Evolutionary conservation across 176 grass and related monocot species (phyloP).

Genomic region (Bromus sterilis): DNA sequence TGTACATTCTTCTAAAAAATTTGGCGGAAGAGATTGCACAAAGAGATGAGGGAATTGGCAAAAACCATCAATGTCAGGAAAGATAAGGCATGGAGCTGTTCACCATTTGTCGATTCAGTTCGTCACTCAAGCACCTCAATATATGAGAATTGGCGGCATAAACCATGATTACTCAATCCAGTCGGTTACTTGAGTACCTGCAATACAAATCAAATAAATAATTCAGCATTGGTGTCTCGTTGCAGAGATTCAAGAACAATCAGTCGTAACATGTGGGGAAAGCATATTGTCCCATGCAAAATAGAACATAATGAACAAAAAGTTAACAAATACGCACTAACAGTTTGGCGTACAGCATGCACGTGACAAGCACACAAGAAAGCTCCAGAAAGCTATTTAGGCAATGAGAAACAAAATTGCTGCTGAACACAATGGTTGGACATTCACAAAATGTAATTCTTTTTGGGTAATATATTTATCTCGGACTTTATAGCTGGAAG

Average conservation of each 20-base stretch:
- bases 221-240: not conserved
- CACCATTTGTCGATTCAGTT: conserved; percentile 58
- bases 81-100: conserved; percentile 72
- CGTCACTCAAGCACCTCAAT: conserved; percentile 37
- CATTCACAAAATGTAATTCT: not conserved
- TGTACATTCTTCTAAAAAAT: conserved; percentile 16
- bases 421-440: not conserved
- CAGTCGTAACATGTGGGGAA: not conserved
- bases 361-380: not conserved
- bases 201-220: not conserved
- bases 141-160: no score
- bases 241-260: not conserved
- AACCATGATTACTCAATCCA: conserved; percentile 2
- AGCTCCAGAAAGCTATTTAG: not conserved
- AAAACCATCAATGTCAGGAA: conserved; percentile 65
- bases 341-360: no score
- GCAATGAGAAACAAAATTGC: not conserved
- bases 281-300: not conserved
- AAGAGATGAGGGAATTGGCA: conserved; percentile 64
- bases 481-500: not conserved
- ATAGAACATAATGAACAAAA: not conserved
- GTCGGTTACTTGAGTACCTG: conserved; percentile 59
- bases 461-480: not conserved
- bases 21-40: conserved; percentile 58
- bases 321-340: not conserved